Evolutionary conservation across 1,139 yeast genomes (phyloP).

Genomic region (Sporopachydermia cereana): DNA sequence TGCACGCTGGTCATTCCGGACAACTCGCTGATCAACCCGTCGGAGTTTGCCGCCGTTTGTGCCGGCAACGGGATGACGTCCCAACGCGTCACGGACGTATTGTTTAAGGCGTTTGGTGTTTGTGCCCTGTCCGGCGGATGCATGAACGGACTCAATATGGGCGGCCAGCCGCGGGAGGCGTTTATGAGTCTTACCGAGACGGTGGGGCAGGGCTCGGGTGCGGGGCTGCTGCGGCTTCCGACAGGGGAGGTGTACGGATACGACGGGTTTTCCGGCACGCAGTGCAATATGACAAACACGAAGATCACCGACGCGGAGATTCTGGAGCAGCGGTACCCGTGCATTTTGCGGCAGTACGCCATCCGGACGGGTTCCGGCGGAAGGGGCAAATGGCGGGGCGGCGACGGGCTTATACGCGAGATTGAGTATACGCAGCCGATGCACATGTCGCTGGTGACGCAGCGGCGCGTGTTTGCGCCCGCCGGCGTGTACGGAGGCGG

Average conservation of each 20-base stretch:
- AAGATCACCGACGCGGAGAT: conserved; percentile 33
- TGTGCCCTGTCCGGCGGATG: conserved; percentile 36
- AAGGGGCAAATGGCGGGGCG: conserved; percentile 28
- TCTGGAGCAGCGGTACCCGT: conserved; percentile 29
- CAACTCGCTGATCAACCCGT: conserved; percentile 30
- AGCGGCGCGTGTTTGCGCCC: conserved; percentile 23
- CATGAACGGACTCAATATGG: conserved; percentile 35
- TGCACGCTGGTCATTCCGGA: conserved; percentile 30
- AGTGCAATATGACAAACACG: conserved; percentile 36
- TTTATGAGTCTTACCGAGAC: conserved; percentile 35
- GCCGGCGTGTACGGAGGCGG: conserved; percentile 23
- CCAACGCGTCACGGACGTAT: conserved; percentile 32
- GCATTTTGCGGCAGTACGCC: conserved; percentile 23
- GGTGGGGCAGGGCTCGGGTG: conserved; percentile 37
- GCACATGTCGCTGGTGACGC: conserved; percentile 20
- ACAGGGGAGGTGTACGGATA: no score
- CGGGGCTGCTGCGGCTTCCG: conserved; percentile 28
- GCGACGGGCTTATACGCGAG: conserved; percentile 26
- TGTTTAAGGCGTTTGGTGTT: conserved; percentile 32
- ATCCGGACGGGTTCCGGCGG: conserved; percentile 29
- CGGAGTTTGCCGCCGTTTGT: conserved; percentile 33
- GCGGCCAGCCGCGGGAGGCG: conserved; percentile 31
- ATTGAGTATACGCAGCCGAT: conserved; percentile 24
- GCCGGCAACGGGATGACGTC: conserved; percentile 40
- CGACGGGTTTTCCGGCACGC: conserved; percentile 33